These are phyloP conservation scores for Lipomyces oligophaga DNA, from an alignment of 805 yeast genomes.

Conservation along the genomic window DNA sequence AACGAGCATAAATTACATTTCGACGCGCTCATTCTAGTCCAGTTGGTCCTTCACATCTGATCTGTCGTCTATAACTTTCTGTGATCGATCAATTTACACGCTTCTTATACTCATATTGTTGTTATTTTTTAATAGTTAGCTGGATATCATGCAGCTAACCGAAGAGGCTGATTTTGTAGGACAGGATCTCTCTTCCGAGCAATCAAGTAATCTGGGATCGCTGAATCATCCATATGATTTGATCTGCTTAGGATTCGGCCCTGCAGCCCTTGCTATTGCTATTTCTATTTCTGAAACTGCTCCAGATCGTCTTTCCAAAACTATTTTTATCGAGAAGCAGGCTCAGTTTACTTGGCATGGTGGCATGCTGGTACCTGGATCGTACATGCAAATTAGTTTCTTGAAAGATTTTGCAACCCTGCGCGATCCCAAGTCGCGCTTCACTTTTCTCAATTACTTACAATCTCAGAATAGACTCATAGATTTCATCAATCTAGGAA, in stretches of 20 bases:
- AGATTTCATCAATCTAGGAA: constrained; percentile 27
- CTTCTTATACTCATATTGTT: too few relatives aligned
- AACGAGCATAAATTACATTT: too few relatives aligned
- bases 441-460: constrained; percentile 31
- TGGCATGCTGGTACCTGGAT: constrained; percentile 33
- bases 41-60: too few relatives aligned
- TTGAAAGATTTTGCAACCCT: constrained; percentile 33
- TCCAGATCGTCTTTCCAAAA: constrained; percentile 4
- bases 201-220: too few relatives aligned
- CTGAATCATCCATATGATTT: constrained; percentile 12
- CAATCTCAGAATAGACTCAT: constrained; percentile 25
- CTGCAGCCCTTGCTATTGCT: constrained; percentile 31
- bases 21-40: too few relatives aligned
- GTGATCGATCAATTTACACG: too few relatives aligned
- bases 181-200: too few relatives aligned
- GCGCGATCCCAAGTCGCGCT: constrained; percentile 31
- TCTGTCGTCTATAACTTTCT: too few relatives aligned
- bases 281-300: constrained; percentile 22
- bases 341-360: constrained; percentile 30
- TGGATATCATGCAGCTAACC: too few relatives aligned
- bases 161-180: too few relatives aligned
- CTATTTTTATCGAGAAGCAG: constrained; percentile 28
- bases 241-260: constrained; percentile 32
- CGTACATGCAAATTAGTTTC: constrained; percentile 33
- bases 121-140: too few relatives aligned